Evolutionary conservation across 1,284 basidiomycete species (phyloP).

Genomic region (Sporisorium reilianum): DNA sequence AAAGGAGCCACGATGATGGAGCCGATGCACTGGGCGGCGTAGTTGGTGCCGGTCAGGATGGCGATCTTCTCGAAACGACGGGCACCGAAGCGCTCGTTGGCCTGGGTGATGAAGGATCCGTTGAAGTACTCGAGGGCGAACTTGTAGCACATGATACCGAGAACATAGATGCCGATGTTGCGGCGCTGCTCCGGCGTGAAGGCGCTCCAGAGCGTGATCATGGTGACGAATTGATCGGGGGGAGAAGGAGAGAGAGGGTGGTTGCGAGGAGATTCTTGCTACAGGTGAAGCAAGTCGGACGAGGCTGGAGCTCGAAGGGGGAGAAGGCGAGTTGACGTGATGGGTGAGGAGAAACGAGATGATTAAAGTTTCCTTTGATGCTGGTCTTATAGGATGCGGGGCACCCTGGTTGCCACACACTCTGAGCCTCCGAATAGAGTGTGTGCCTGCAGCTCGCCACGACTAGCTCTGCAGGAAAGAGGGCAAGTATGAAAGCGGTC

Average conservation of each 20-base stretch:
- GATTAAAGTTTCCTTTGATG: neutral
- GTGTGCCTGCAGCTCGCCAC: conserved; percentile 8
- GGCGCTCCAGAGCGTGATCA: conserved; percentile 28
- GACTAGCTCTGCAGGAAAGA: neutral
- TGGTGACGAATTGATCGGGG: conserved; percentile 9
- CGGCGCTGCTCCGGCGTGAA: conserved; percentile 58
- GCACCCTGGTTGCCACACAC: neutral
- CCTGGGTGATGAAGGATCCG: conserved; percentile 64
- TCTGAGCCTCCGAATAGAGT: neutral
- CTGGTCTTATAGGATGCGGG: conserved; percentile 1
- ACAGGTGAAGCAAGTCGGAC: neutral
- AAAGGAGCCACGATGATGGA: conserved; percentile 67
- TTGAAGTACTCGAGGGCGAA: conserved; percentile 54
- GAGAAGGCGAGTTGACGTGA: neutral
- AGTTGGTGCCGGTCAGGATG: conserved; percentile 65
- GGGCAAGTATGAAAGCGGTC: neutral
- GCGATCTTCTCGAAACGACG: conserved; percentile 62
- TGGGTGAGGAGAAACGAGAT: neutral
- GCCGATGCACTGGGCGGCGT: conserved; percentile 66
- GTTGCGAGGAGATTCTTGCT: neutral
- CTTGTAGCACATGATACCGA: conserved; percentile 65
- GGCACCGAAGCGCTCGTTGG: conserved; percentile 62
- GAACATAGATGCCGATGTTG: conserved; percentile 61
- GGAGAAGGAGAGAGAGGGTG: neutral
- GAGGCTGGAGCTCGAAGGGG: neutral